phyloP scores from a whole-genome alignment of 805 yeast genomes.

The Soucietia sequanensis region DNA sequence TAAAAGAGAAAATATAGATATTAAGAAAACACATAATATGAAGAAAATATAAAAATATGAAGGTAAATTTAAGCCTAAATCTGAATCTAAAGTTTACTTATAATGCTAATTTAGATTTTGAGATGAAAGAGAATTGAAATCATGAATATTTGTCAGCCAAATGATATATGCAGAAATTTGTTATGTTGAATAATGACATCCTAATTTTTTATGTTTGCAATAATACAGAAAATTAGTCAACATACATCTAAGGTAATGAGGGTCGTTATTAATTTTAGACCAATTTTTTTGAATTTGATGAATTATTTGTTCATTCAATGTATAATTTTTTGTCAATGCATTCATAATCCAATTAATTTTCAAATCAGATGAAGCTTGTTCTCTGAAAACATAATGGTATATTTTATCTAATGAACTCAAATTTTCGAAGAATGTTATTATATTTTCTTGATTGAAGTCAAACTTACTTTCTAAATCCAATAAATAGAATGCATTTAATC shows the following conservation, averaged over 20 bases:
- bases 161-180: too few relatives aligned
- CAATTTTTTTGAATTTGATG: conserved; percentile 14
- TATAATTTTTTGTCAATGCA: conserved; percentile 11
- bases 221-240: conserved; percentile 3
- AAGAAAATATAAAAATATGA: too few relatives aligned
- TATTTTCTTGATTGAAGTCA: conserved; percentile 7
- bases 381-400: conserved; percentile 14
- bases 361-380: conserved; percentile 11
- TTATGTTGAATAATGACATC: not conserved
- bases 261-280: conserved; percentile 9
- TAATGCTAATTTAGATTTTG: too few relatives aligned
- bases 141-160: too few relatives aligned
- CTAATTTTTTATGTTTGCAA: not conserved
- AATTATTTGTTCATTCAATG: conserved; percentile 2
- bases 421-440: conserved; percentile 14
- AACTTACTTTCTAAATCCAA: conserved; percentile 15
- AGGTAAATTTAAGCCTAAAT: too few relatives aligned
- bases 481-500: conserved; percentile 14
- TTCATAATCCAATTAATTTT: conserved; percentile 20
- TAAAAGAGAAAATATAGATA: not conserved
- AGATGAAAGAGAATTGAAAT: too few relatives aligned
- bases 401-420: conserved; percentile 14
- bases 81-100: too few relatives aligned
- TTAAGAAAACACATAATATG: too few relatives aligned
- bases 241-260: conserved; percentile 4